Conservation (phyloP, 768 basidiomycete species). For the Galerina marginata region DNA sequence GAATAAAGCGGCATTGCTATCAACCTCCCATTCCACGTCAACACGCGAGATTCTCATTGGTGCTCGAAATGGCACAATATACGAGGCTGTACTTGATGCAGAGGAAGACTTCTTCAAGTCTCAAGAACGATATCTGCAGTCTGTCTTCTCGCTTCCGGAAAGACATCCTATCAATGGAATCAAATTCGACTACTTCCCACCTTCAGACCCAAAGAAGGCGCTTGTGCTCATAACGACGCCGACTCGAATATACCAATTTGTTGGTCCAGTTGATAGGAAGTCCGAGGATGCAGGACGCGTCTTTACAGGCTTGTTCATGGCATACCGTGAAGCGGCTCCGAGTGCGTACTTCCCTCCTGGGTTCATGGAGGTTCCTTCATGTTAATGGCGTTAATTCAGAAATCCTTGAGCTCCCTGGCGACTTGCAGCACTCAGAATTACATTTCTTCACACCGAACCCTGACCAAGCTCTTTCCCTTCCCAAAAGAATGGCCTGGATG, state of each 20-base stretch:
- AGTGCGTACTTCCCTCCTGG: constrained; percentile 51
- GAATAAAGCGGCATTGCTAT: constrained; percentile 74
- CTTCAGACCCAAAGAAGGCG: constrained; percentile 61
- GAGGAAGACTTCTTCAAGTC: constrained; percentile 94
- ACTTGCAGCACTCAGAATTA: constrained; percentile 75
- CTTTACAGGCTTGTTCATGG: constrained; percentile 75
- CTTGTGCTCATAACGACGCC: constrained; percentile 85
- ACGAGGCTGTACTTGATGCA: constrained; percentile 88
- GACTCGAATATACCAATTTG: constrained; percentile 90
- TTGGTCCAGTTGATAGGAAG: constrained; percentile 68
- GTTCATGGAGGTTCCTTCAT: constrained; percentile 18
- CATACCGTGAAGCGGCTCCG: constrained; percentile 77
- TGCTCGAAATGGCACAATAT: constrained; percentile 81
- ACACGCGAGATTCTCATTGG: constrained; percentile 89
- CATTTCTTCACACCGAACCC: constrained; percentile 79
- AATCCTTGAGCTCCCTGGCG: constrained; percentile 89
- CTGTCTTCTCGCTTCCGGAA: constrained; percentile 80
- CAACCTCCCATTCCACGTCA: constrained; percentile 71
- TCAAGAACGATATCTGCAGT: constrained; percentile 77
- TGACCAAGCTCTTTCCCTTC: constrained; percentile 70
- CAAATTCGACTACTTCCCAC: constrained; percentile 77
- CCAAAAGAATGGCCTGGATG: constrained; percentile 87
- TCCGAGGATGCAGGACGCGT: constrained; percentile 78
- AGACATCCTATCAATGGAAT: constrained; percentile 85
- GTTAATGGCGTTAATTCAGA: constrained; percentile 48